phyloP scores from a whole-genome alignment of 176 grass and related monocot genomes.

The Bothriochloa decipiens region DNA sequence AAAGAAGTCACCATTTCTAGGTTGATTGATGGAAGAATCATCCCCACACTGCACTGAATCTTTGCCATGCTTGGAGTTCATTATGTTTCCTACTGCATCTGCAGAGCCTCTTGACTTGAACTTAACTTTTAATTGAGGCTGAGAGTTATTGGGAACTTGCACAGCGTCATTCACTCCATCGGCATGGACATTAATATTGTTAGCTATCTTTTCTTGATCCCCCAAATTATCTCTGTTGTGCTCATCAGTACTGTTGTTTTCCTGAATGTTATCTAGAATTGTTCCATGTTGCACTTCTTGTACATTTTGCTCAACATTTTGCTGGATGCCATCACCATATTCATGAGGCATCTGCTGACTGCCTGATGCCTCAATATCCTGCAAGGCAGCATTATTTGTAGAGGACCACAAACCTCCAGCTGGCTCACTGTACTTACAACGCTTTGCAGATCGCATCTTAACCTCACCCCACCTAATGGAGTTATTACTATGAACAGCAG shows the following conservation, averaged over 20 bases:
- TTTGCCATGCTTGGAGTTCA: slow-evolving; percentile 32
- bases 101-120: slow-evolving; percentile 66
- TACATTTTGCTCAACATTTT: slow-evolving; percentile 29
- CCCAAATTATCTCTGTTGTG: slow-evolving; percentile 16
- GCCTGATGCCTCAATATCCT: slow-evolving; percentile 30
- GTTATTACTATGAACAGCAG: slow-evolving; percentile 42
- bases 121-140: slow-evolving; percentile 60
- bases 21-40: slow-evolving; percentile 49
- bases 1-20: slow-evolving; percentile 31
- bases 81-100: slow-evolving; percentile 35
- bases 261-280: slow-evolving; percentile 39
- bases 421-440: slow-evolving; percentile 48
- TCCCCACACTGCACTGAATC: slow-evolving; percentile 45
- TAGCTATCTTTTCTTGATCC: slow-evolving; percentile 33
- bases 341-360: slow-evolving; percentile 41
- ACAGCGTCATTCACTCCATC: slow-evolving; percentile 37
- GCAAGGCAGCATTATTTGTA: slow-evolving; percentile 42
- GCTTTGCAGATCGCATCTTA: slow-evolving; percentile 82
- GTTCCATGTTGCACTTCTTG: slow-evolving; percentile 38
- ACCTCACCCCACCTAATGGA: slow-evolving; percentile 96
- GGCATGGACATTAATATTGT: slow-evolving; percentile 20
- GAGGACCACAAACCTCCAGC: slow-evolving; percentile 40
- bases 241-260: slow-evolving; percentile 36
- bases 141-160: slow-evolving; percentile 43
- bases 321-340: slow-evolving; percentile 37